Evolutionary conservation across 2,329 filamentous ascomycete genomes (phyloP).

Genomic region (Fusarium nanum): DNA sequence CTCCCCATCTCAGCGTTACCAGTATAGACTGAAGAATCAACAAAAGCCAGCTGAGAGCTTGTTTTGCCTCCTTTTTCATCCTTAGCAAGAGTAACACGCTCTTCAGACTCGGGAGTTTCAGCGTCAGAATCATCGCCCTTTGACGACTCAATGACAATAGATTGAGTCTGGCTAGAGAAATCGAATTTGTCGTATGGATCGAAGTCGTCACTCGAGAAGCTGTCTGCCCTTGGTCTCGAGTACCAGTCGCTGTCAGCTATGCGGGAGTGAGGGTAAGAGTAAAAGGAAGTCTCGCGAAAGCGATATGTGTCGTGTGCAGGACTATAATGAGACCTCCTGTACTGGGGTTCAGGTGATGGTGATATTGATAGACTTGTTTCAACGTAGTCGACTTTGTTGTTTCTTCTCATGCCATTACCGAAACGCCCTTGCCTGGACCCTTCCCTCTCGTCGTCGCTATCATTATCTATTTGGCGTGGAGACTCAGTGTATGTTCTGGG

Average conservation of each 20-base stretch:
- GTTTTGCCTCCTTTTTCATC: conserved; percentile 19
- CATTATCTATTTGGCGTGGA: conserved; percentile 34
- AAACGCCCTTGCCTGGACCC: not conserved
- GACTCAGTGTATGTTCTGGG: conserved; percentile 29
- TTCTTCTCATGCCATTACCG: not conserved
- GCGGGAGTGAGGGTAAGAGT: not conserved
- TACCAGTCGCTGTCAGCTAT: conserved; percentile 10
- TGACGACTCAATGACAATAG: conserved; percentile 36
- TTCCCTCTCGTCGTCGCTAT: conserved; percentile 10
- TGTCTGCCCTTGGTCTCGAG: conserved; percentile 9
- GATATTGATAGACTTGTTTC: conserved; percentile 23
- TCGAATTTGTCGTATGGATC: conserved; percentile 48
- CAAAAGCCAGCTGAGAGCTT: conserved; percentile 37
- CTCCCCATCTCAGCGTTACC: conserved; percentile 54
- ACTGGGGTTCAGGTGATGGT: conserved; percentile 13
- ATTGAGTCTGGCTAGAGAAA: conserved; percentile 39
- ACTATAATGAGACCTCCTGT: conserved; percentile 3
- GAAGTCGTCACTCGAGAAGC: conserved; percentile 44
- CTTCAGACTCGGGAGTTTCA: conserved; percentile 46
- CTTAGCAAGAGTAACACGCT: conserved; percentile 25
- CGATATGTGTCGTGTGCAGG: conserved; percentile 4
- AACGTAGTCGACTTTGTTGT: not conserved
- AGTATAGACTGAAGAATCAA: conserved; percentile 54
- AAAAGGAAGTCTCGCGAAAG: not conserved
- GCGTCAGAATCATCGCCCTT: conserved; percentile 48